Evolutionary conservation across 305 asterid species (phyloP).

Genomic region (Fraxinus ornus): DNA sequence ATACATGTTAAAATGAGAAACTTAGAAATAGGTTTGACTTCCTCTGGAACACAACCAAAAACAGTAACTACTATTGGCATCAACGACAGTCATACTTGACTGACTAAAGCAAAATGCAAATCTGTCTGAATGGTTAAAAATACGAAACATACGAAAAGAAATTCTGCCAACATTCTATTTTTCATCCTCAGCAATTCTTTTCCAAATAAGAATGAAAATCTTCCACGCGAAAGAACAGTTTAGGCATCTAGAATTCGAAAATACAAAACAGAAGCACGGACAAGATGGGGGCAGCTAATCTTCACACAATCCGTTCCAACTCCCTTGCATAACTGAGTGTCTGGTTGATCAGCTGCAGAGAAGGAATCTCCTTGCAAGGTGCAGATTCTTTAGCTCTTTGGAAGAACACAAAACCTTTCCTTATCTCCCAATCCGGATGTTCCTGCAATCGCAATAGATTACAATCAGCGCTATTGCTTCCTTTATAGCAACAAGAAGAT

Average conservation of each 20-base stretch:
- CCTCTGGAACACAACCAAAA: not conserved
- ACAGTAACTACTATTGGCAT: not conserved
- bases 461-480: not conserved
- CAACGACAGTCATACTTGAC: not conserved
- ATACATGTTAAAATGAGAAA: not conserved
- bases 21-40: not conserved
- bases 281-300: not conserved
- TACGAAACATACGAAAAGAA: not conserved
- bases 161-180: not conserved
- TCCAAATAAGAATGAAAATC: not conserved
- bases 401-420: conserved; percentile 56
- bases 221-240: not conserved
- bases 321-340: conserved; percentile 50
- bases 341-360: conserved; percentile 67
- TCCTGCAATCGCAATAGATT: conserved; percentile 52
- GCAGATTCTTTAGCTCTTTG: conserved; percentile 71
- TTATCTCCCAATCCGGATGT: conserved; percentile 88
- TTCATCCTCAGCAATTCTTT: not conserved
- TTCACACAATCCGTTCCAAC: conserved; percentile 59
- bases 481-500: not conserved
- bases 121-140: not conserved
- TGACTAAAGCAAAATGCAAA: not conserved
- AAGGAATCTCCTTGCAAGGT: conserved; percentile 94
- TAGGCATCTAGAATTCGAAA: not conserved
- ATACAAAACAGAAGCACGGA: not conserved